These are phyloP conservation scores for Salix exigua DNA, from an alignment of 345 rosid genomes.

Conservation along the genomic window DNA sequence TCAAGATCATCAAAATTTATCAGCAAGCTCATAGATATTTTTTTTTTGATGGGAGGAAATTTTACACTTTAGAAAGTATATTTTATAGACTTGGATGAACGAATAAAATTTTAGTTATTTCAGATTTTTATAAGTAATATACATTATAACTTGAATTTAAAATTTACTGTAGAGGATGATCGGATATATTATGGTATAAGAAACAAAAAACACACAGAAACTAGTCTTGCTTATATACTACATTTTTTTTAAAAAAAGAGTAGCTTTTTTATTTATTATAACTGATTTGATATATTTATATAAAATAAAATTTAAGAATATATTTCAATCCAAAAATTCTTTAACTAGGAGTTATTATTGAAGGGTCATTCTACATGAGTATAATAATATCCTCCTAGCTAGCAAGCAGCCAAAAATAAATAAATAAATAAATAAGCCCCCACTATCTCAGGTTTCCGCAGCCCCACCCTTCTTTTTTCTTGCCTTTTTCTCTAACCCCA, in stretches of 20 bases:
- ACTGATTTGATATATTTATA: too few species aligned
- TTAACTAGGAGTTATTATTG: neutral
- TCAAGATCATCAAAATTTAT: too few species aligned
- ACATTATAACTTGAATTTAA: accelerated
- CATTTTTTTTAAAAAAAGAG: too few species aligned
- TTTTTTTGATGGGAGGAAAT: too few species aligned
- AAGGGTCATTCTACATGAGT: neutral
- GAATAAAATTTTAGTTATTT: too few species aligned
- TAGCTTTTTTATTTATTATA: too few species aligned
- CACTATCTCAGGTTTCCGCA: neutral
- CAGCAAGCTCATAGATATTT: too few species aligned
- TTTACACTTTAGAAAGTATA: too few species aligned
- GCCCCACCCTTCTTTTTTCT: neutral
- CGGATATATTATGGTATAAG: neutral
- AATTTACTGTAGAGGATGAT: too few species aligned
- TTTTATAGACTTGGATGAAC: accelerated
- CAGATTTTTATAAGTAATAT: too few species aligned
- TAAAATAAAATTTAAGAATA: too few species aligned
- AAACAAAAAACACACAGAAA: neutral
- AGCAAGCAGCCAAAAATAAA: slow-evolving; percentile 9
- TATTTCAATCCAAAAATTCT: too few species aligned
- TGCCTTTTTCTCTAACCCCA: neutral
- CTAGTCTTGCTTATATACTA: neutral
- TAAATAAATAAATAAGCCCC: slow-evolving; percentile 3
- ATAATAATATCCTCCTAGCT: neutral